phyloP scores from a whole-genome alignment of 169 alveolate genomes.

The Cryptosporidium canis region DNA sequence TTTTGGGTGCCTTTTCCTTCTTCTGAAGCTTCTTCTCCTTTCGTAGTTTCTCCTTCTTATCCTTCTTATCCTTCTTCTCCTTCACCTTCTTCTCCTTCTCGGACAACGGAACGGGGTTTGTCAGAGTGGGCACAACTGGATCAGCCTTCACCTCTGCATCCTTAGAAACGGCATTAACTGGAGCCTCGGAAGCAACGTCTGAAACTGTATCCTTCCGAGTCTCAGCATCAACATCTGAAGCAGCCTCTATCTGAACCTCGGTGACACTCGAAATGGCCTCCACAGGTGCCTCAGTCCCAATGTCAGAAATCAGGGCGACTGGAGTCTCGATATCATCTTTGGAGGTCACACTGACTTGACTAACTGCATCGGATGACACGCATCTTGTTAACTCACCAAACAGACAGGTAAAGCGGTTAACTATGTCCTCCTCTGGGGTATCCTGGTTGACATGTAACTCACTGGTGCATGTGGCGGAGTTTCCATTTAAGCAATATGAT shows the following conservation, averaged over 20 bases:
- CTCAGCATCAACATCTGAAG: too few relatives aligned
- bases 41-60: not conserved
- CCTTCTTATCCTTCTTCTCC: not conserved
- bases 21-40: not conserved
- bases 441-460: not conserved
- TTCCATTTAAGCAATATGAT: not conserved
- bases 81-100: not conserved
- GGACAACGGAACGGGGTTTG: not conserved
- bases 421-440: not conserved
- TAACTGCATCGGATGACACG: not conserved
- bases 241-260: too few relatives aligned
- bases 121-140: not conserved
- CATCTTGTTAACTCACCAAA: not conserved
- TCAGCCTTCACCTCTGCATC: too few relatives aligned
- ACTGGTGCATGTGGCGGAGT: not conserved
- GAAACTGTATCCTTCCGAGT: too few relatives aligned
- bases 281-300: too few relatives aligned
- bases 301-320: not conserved
- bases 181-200: too few relatives aligned
- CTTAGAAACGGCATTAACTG: too few relatives aligned
- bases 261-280: too few relatives aligned
- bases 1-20: not conserved
- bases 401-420: not conserved
- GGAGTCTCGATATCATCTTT: not conserved
- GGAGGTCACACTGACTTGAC: not conserved